Conservation (phyloP, 1,284 basidiomycete species). For the Heliocybe sulcata region DNA sequence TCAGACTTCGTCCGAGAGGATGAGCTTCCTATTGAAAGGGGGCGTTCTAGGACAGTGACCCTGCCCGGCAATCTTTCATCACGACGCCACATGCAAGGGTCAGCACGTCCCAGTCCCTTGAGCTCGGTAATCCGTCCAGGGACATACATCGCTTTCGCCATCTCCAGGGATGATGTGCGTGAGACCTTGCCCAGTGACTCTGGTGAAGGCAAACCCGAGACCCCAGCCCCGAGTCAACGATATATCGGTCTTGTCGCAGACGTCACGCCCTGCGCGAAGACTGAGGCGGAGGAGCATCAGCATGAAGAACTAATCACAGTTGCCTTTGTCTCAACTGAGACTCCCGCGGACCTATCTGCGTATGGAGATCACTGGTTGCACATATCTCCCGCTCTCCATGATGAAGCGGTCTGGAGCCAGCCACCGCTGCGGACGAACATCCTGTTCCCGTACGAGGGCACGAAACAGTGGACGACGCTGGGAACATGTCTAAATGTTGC, state of each 20-base stretch:
- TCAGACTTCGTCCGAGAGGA: not conserved
- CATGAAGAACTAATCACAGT: not conserved
- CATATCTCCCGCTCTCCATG: not conserved
- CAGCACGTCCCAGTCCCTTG: not conserved
- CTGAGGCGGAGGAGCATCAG: not conserved
- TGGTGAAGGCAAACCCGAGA: not conserved
- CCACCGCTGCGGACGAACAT: not conserved
- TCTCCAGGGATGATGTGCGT: not conserved
- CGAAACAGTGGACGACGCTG: conserved; percentile 5
- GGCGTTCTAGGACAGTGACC: not conserved
- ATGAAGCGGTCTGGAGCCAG: not conserved
- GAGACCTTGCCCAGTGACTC: not conserved
- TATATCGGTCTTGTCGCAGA: not conserved
- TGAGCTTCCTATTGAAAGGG: not conserved
- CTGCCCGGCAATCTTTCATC: not conserved
- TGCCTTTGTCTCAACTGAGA: not conserved
- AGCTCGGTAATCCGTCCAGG: not conserved
- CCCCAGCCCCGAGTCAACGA: not conserved
- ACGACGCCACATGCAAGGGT: not conserved
- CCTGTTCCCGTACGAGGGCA: not conserved
- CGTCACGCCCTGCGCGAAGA: not conserved
- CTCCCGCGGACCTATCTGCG: not conserved
- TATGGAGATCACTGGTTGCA: not conserved
- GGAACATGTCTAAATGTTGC: conserved; percentile 1
- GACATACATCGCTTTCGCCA: not conserved